Conservation (phyloP, 768 basidiomycete genomes). For the Cystobasidium ongulense region DNA sequence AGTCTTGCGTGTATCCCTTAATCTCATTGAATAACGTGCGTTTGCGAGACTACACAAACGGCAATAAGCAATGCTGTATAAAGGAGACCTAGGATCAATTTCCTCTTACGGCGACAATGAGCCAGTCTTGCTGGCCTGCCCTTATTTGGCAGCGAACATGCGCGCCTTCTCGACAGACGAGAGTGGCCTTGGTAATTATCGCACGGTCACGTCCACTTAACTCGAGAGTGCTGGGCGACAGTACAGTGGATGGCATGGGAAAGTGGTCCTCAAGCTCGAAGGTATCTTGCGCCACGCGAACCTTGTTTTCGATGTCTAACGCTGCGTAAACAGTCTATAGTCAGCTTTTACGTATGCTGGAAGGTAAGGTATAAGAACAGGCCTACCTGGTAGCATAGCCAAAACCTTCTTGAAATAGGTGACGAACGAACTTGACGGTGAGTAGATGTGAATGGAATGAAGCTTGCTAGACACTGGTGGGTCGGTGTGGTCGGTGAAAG, state of each 20-base stretch:
- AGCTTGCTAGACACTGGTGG: conserved; percentile 65
- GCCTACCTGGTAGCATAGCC: neutral
- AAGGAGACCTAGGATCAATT: too few species aligned
- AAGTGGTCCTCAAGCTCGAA: conserved; percentile 21
- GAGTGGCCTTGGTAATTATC: neutral
- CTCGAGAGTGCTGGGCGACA: neutral
- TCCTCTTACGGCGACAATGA: neutral
- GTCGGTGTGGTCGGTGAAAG: conserved; percentile 64
- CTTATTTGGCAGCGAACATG: neutral
- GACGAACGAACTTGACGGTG: conserved; percentile 62
- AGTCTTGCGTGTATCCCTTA: neutral
- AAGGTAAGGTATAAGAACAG: neutral
- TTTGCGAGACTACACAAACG: neutral
- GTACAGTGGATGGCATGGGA: neutral
- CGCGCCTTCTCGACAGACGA: neutral
- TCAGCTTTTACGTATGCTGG: neutral
- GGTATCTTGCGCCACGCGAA: neutral
- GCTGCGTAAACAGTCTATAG: neutral
- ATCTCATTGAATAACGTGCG: neutral
- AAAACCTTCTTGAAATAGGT: conserved; percentile 62
- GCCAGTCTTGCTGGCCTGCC: neutral
- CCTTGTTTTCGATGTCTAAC: neutral
- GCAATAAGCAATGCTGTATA: too few species aligned
- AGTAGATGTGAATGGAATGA: conserved; percentile 58
- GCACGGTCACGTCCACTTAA: neutral